A percentile compares a stretch with the other conserved stretches of the same genome.
Conservation (phyloP, 495 filamentous ascomycete species). For the Hypoxylon fragiforme region DNA sequence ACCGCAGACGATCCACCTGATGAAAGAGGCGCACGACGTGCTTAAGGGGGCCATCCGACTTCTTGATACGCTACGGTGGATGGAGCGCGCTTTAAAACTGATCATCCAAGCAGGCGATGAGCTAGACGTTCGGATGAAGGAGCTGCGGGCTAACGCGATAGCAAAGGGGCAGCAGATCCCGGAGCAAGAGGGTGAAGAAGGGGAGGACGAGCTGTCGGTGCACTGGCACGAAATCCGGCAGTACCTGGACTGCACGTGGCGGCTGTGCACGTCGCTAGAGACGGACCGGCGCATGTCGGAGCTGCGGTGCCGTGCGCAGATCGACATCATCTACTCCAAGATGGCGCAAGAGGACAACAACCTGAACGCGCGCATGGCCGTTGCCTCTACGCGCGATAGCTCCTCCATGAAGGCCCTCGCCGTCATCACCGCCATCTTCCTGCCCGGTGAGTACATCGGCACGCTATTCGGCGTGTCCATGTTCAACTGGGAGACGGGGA, state of each 20-base stretch:
- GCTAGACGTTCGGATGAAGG: slow-evolving; percentile 29
- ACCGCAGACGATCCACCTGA: slow-evolving; percentile 38
- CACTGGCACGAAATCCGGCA: slow-evolving; percentile 44
- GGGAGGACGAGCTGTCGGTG: slow-evolving; percentile 28
- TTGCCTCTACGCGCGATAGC: slow-evolving; percentile 41
- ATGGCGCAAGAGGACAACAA: slow-evolving; percentile 44
- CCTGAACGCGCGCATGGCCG: slow-evolving; percentile 41
- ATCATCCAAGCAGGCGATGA: slow-evolving; percentile 40
- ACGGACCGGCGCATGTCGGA: slow-evolving; percentile 42
- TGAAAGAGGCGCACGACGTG: slow-evolving; percentile 42
- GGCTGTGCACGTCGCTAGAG: slow-evolving; percentile 41
- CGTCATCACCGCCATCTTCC: slow-evolving; percentile 41
- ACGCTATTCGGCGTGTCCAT: slow-evolving; percentile 41
- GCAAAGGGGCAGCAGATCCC: slow-evolving; percentile 14
- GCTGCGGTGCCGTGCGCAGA: slow-evolving; percentile 39
- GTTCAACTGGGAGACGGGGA: slow-evolving; percentile 37
- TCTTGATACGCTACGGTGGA: slow-evolving; percentile 40
- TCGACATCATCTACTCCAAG: slow-evolving; percentile 43
- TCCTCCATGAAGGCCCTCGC: slow-evolving; percentile 43
- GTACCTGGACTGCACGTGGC: slow-evolving; percentile 40
- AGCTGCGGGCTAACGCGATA: slow-evolving; percentile 14
- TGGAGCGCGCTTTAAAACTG: slow-evolving; percentile 40
- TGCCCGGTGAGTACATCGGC: slow-evolving; percentile 43
- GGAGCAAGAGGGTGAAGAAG: slow-evolving; percentile 27
- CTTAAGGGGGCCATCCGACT: slow-evolving; percentile 38